Conservation (phyloP, 345 rosid genomes). For the Syzygium aqueum region DNA sequence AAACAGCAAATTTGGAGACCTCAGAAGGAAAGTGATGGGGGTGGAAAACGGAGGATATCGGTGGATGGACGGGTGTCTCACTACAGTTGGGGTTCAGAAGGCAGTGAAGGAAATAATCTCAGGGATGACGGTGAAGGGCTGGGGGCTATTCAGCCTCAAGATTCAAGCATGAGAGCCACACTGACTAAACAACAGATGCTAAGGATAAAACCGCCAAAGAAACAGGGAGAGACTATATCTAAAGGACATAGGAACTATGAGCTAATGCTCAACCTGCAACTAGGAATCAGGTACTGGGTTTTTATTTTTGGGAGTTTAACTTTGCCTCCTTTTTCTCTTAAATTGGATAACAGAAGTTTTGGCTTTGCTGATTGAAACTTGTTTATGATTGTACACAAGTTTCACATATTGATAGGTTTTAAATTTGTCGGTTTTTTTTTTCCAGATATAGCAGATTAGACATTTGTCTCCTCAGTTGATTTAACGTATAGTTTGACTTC, state of each 20-base stretch:
- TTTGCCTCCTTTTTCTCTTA: background rate
- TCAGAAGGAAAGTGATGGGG: conserved; percentile 12
- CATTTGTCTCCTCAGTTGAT: background rate
- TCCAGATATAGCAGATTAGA: background rate
- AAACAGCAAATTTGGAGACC: background rate
- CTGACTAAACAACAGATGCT: conserved; percentile 18
- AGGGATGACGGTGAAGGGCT: conserved; percentile 32
- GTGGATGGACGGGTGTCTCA: conserved; percentile 61
- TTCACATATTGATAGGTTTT: background rate
- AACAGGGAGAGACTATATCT: conserved; percentile 75
- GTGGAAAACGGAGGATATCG: conserved; percentile 47
- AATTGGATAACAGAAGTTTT: background rate
- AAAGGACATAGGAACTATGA: conserved; percentile 97
- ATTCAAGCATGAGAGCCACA: conserved; percentile 13
- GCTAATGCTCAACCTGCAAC: conserved; percentile 95
- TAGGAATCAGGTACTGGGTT: conserved; percentile 73
- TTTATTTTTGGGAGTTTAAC: background rate
- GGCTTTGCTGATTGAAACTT: background rate
- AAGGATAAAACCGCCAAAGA: conserved; percentile 52
- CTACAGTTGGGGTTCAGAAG: conserved; percentile 21
- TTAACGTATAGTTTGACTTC: background rate
- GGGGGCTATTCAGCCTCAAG: conserved; percentile 33
- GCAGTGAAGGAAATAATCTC: conserved; percentile 11
- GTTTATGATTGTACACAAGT: background rate
- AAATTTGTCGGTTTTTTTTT: background rate